phyloP scores from a whole-genome alignment of 306 rosid genomes.

The Lithocarpus polystachyus region DNA sequence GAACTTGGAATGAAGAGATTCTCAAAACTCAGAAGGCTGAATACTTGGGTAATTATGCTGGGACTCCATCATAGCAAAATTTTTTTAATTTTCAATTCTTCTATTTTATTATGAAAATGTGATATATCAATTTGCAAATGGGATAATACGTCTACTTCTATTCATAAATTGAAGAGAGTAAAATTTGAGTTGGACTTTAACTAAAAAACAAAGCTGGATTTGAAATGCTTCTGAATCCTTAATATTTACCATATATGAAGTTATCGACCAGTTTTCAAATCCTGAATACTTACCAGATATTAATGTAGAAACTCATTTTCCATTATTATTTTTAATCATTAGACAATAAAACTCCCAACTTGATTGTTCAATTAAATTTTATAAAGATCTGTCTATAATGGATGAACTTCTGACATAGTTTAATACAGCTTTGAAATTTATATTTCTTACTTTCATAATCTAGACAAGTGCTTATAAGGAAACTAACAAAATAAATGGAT shows the following conservation, averaged over 20 bases:
- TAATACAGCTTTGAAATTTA: background rate
- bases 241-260: background rate
- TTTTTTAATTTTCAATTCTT: background rate
- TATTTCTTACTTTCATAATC: background rate
- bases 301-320: background rate
- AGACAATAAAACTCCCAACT: background rate
- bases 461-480: background rate
- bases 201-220: background rate
- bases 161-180: background rate
- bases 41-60: background rate
- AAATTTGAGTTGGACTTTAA: background rate
- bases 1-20: conserved; percentile 23
- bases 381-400: background rate
- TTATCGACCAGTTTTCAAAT: background rate
- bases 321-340: background rate
- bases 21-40: conserved; percentile 8
- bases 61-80: background rate
- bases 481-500: background rate
- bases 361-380: background rate
- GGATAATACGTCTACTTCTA: background rate
- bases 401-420: background rate
- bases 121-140: background rate
- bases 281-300: background rate
- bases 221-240: background rate
- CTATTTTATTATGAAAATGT: background rate